Evolutionary conservation across 78 protist genomes (phyloP), one percentile per base, ranked within the genome.

Genomic region (Dictyostelium purpureum): DNA sequence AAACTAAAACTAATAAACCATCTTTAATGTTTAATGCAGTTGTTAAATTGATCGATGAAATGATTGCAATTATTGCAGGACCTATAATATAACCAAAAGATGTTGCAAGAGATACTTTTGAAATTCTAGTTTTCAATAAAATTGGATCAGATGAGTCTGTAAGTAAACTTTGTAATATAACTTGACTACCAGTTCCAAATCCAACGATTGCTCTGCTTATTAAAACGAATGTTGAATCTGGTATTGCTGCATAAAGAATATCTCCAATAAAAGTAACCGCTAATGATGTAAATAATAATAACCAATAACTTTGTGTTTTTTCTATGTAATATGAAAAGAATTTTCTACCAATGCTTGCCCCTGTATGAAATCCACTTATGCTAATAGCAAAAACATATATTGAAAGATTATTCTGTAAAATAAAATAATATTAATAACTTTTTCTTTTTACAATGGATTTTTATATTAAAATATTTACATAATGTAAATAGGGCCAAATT

Each of bases 401-500:
- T 19, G 70, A 24, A 59, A 56, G 71, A 26, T 21, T 9, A 59
- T 85, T 85, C 90, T 82, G 49, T 21, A 52, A 21, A 52, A 56
- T 24, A 56, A 69, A 63, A 75, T 49, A 37, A 40, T 28, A 1
- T 12, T 28, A 12, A 9, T 40, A 67, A 11, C 4, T 67, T 18
- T 6, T 19, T n/a, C n/a, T 7, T 40, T 67, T 12, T 38, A 67
- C 18, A 67, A 63, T 14, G 24, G 6, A 33, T 63, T 6, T 26
- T 35, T 5, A 1, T 6, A 12, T 31, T 3, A 47, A 56, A 12
- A 37, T 66, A 45, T 26, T 26, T 82, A 82, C 90, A 21, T 71
- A 43, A 43, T 37, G 11, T 31, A 85, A 35, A 73, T 73, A 85
- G 2, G 92, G 92, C 92, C 92, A 85, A 35, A 85, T 73, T 11